These are phyloP conservation scores for Fusarium mundagurra DNA, from an alignment of 2,329 filamentous ascomycete species.

Conservation along the genomic window DNA sequence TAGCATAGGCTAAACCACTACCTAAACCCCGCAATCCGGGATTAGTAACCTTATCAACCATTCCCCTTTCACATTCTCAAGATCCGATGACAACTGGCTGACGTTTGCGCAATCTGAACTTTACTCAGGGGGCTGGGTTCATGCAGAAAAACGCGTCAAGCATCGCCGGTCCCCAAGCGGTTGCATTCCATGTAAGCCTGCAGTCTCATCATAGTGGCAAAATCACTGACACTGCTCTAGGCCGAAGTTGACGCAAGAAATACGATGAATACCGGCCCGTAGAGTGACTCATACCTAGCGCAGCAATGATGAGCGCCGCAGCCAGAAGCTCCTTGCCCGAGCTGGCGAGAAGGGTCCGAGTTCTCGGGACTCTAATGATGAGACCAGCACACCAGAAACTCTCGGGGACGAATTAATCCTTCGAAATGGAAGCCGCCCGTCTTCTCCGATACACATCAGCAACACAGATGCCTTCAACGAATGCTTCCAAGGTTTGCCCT, in stretches of 20 bases:
- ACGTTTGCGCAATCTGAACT: neutral
- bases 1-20: neutral
- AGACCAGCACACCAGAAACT: rapidly evolving
- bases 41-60: neutral
- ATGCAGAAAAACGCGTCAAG: neutral
- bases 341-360: rapidly evolving
- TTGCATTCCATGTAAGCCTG: neutral
- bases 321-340: rapidly evolving
- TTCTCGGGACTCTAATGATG: neutral
- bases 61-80: neutral
- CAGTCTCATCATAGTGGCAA: neutral
- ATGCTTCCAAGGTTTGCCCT: neutral
- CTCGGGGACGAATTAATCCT: neutral
- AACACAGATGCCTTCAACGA: neutral
- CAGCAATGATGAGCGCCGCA: rapidly evolving
- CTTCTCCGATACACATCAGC: neutral
- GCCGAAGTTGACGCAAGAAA: neutral
- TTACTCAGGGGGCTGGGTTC: neutral
- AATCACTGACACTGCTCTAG: neutral
- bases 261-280: neutral
- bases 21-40: neutral
- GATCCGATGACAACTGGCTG: neutral
- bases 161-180: neutral
- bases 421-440: no score
- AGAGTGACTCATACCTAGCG: neutral